Base-by-base conservation (phyloP, 495 filamentous ascomycete genomes). In the Glonium stellatum region DNA sequence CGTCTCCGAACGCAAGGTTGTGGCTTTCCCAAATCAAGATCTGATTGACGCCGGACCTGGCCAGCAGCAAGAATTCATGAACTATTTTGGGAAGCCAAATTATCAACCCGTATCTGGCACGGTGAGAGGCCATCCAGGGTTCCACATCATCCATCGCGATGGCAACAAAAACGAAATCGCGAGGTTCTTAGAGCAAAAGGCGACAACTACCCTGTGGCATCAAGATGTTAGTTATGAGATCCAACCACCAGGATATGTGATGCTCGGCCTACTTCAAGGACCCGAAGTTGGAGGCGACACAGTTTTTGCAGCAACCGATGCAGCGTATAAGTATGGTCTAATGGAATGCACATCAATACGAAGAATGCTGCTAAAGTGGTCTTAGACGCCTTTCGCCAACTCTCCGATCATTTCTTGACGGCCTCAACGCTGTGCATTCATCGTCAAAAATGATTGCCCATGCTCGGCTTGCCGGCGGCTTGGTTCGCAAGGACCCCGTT, bases 1-100 rank as follows among this genome's bases (percentile, higher is more conserved):
- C 25, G 72, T 72, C 2, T 69, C 66, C n/a, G 73, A 76, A 36
- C 69, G 76, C 27, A 74, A 74, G 44, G 70, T 78, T 35, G 71
- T 78, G 22, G 71, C 74, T 44, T 71, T 76, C 59, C 73, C 69
- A 12, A 69, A 77, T 59, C 77, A 79, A 59, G 80, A 83, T 64
- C 75, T 86, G 27, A 80, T 84, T 18, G 44, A 48, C 44, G 22
- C 22, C 9, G 44, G 44, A 1, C 44, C 44, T 10, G 13, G 22
- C 18, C 44, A 22, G 1, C 44, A 48, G 22, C 44, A 22, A 8
- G 9, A 18, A 9, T 56, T 39, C 54, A 42, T 42, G 13, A 51
- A 19, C 6, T 34, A 58, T 37, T 58, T 58, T 41, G 55, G 55
- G 1, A 18, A 21, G 13, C 55, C 51, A 15, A 42, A 58, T 23